Evolutionary conservation across 805 yeast species (phyloP).

Genomic region (Lipomyces sp.): DNA sequence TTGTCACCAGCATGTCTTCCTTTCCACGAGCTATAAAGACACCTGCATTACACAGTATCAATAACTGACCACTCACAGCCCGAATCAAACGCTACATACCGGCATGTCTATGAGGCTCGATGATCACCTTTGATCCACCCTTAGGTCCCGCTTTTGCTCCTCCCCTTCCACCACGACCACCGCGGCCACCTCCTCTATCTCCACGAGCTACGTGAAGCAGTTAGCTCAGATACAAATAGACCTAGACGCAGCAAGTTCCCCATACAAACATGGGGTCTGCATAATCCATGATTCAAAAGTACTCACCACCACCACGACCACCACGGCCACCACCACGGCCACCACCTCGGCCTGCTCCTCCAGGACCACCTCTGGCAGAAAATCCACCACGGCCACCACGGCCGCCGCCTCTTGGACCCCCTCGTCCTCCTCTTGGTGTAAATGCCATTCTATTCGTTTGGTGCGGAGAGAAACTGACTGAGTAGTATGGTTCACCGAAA

Average conservation of each 20-base stretch:
- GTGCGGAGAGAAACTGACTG: background rate
- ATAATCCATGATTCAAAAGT: slow-evolving; percentile 36
- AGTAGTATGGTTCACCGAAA: background rate
- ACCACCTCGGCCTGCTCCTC: slow-evolving; percentile 43
- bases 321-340: slow-evolving; percentile 53
- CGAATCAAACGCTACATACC: slow-evolving; percentile 47
- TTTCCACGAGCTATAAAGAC: slow-evolving; percentile 99
- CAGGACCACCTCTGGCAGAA: slow-evolving; percentile 51
- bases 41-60: slow-evolving; percentile 39
- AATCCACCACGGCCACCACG: slow-evolving; percentile 59
- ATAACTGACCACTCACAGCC: slow-evolving; percentile 42
- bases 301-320: slow-evolving; percentile 55
- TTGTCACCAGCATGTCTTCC: slow-evolving; percentile 96
- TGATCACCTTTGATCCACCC: slow-evolving; percentile 88
- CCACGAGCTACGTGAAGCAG: slow-evolving; percentile 45
- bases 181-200: slow-evolving; percentile 48
- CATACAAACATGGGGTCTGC: background rate
- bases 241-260: background rate
- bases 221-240: slow-evolving; percentile 40
- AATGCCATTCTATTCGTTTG: slow-evolving; percentile 63
- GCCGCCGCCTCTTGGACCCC: slow-evolving; percentile 46
- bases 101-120: slow-evolving; percentile 98
- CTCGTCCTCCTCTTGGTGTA: slow-evolving; percentile 59
- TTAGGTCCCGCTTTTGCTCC: slow-evolving; percentile 64
- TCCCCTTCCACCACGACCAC: slow-evolving; percentile 56